phyloP scores from a whole-genome alignment of 1,284 basidiomycete species.

The Ceratobasidium sp. region DNA sequence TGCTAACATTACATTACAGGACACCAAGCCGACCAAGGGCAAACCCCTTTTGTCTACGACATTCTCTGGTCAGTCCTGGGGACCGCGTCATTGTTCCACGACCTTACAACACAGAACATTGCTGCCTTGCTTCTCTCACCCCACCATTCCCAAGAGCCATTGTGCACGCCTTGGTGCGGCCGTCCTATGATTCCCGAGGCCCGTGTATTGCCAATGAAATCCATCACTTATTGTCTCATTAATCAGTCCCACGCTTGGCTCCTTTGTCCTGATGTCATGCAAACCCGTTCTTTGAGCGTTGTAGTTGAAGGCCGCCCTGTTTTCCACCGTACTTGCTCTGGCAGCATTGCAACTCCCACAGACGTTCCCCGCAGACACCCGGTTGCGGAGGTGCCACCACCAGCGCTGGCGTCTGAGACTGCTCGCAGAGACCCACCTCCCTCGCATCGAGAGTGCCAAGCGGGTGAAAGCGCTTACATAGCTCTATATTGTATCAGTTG shows the following conservation, averaged over 20 bases:
- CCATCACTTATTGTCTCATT: too few species aligned
- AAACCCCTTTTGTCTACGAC: neutral
- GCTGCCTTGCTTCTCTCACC: slow-evolving; percentile 41
- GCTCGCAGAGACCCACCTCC: neutral
- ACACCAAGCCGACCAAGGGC: slow-evolving; percentile 2
- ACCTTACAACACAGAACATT: slow-evolving; percentile 39
- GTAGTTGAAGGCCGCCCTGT: slow-evolving; percentile 15
- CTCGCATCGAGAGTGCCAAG: neutral
- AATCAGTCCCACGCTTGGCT: slow-evolving; percentile 8
- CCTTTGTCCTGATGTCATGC: slow-evolving; percentile 21
- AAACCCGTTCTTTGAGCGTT: slow-evolving; percentile 36
- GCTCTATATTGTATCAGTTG: too few species aligned
- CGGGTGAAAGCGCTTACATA: too few species aligned
- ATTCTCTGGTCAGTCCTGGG: slow-evolving; percentile 44
- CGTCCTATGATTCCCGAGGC: too few species aligned
- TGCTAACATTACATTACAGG: too few species aligned
- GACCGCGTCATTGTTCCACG: slow-evolving; percentile 33
- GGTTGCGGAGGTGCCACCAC: neutral
- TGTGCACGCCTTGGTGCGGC: too few species aligned
- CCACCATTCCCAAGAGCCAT: slow-evolving; percentile 40
- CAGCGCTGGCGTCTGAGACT: neutral
- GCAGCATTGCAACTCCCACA: slow-evolving; percentile 14
- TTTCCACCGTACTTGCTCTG: slow-evolving; percentile 20
- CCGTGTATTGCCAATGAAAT: too few species aligned
- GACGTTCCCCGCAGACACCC: neutral